These are phyloP conservation scores for Chytriomyces hyalinus DNA, from an alignment of 192 early-diverging fungal genomes.

Conservation along the genomic window DNA sequence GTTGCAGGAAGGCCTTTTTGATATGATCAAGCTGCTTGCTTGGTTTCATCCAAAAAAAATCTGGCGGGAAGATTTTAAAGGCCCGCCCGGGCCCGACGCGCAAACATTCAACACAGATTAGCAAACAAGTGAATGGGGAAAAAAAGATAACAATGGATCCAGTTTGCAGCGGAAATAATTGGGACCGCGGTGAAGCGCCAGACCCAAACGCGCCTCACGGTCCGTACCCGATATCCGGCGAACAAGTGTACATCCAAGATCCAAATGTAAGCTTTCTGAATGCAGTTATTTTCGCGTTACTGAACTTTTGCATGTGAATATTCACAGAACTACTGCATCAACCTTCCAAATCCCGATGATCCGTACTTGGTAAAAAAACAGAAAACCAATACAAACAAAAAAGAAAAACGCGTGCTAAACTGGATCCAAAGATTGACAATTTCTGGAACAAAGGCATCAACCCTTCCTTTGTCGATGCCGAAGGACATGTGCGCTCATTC, in stretches of 20 bases:
- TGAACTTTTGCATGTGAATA: too few species aligned
- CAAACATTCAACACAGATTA: too few species aligned
- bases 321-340: conserved; percentile 44
- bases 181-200: conserved; percentile 11
- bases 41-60: too few species aligned
- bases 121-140: too few species aligned
- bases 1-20: too few species aligned
- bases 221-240: conserved; percentile 23
- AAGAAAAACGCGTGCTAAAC: background rate
- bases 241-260: conserved; percentile 48
- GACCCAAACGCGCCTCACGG: conserved; percentile 33
- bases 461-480: conserved; percentile 44
- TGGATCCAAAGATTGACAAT: background rate
- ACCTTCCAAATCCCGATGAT: conserved; percentile 39
- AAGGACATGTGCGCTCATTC: conserved; percentile 45
- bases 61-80: too few species aligned
- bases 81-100: too few species aligned
- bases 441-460: conserved; percentile 26
- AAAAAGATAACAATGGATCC: background rate
- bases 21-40: too few species aligned
- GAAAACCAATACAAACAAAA: background rate
- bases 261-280: too few species aligned
- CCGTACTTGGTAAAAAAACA: conserved; percentile 22
- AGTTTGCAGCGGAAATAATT: conserved; percentile 21
- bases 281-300: too few species aligned